phyloP scores from a whole-genome alignment of 768 basidiomycete genomes.

The Trichaptum fuscoviolaceum region DNA sequence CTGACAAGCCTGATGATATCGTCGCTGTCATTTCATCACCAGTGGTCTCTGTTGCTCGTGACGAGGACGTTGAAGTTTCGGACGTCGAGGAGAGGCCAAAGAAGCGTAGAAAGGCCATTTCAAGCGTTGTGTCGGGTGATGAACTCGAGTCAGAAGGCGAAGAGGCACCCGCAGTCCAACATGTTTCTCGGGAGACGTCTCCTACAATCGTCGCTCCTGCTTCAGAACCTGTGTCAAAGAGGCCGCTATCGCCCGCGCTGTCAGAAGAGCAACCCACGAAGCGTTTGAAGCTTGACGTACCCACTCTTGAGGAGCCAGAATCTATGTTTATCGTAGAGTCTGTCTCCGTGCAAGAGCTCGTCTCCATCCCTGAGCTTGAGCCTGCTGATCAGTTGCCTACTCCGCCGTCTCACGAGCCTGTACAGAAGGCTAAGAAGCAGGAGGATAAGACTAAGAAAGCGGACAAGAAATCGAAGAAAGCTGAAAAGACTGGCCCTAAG shows the following conservation, averaged over 20 bases:
- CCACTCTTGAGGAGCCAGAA: neutral
- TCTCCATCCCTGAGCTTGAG: neutral
- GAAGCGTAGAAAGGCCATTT: slow-evolving; percentile 22
- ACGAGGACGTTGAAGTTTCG: slow-evolving; percentile 9
- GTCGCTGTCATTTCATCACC: slow-evolving; percentile 15
- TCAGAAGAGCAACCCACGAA: slow-evolving; percentile 2
- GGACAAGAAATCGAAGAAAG: slow-evolving; percentile 43
- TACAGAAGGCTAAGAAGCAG: slow-evolving; percentile 42
- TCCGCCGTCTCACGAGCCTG: slow-evolving; percentile 26
- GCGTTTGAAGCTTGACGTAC: neutral
- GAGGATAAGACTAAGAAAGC: slow-evolving; percentile 31
- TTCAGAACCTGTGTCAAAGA: neutral
- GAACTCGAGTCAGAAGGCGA: slow-evolving; percentile 64
- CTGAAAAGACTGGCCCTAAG: slow-evolving; percentile 20
- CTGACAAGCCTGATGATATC: neutral
- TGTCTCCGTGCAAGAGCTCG: neutral
- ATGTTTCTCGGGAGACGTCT: slow-evolving; percentile 6
- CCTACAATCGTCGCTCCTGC: neutral
- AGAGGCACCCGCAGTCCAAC: slow-evolving; percentile 24
- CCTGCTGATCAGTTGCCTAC: neutral
- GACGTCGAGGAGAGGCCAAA: slow-evolving; percentile 17
- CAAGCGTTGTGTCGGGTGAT: slow-evolving; percentile 19
- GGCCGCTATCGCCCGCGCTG: neutral
- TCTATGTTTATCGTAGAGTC: neutral
- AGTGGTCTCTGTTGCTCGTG: slow-evolving; percentile 30